These are phyloP conservation scores for Borovskyia barvae DNA, from an alignment of 208 protist genomes.

Conservation along the genomic window DNA sequence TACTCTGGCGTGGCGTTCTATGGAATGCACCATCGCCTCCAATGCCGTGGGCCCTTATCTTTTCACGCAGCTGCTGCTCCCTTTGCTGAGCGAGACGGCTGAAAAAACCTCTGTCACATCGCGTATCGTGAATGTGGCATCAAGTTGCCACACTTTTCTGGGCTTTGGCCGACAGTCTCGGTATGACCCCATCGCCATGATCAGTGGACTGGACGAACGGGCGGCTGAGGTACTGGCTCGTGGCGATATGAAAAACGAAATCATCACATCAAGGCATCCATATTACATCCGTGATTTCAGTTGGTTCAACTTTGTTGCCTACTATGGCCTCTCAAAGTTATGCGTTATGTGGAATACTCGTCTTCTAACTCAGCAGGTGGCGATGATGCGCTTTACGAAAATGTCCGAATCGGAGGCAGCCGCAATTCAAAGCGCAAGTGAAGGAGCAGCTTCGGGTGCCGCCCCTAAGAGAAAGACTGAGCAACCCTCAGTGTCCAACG, in stretches of 20 bases:
- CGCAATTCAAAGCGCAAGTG: not conserved
- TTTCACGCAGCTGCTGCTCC: constrained; percentile 73
- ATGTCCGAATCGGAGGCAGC: constrained; percentile 5
- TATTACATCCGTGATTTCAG: constrained; percentile 51
- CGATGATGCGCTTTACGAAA: constrained; percentile 27
- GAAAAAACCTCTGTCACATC: constrained; percentile 53
- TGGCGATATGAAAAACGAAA: not conserved
- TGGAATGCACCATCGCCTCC: constrained; percentile 81
- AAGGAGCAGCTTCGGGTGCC: not conserved
- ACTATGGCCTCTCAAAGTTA: constrained; percentile 87
- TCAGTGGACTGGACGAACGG: constrained; percentile 38
- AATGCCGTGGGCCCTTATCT: constrained; percentile 81
- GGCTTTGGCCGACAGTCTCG: constrained; percentile 21
- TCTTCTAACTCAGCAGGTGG: constrained; percentile 52
- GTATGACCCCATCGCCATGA: constrained; percentile 59
- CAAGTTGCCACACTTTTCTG: constrained; percentile 83
- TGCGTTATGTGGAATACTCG: constrained; percentile 84
- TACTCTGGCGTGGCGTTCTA: constrained; percentile 23
- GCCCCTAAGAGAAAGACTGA: no score
- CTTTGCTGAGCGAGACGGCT: constrained; percentile 60
- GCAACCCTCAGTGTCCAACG: not conserved
- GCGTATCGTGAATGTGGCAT: constrained; percentile 85
- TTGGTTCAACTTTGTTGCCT: constrained; percentile 66
- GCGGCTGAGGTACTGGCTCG: constrained; percentile 10
- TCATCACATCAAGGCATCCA: not conserved